phyloP scores from a whole-genome alignment of 2,329 filamentous ascomycete genomes.

The Ophiocordyceps camponoti-leonardi region DNA sequence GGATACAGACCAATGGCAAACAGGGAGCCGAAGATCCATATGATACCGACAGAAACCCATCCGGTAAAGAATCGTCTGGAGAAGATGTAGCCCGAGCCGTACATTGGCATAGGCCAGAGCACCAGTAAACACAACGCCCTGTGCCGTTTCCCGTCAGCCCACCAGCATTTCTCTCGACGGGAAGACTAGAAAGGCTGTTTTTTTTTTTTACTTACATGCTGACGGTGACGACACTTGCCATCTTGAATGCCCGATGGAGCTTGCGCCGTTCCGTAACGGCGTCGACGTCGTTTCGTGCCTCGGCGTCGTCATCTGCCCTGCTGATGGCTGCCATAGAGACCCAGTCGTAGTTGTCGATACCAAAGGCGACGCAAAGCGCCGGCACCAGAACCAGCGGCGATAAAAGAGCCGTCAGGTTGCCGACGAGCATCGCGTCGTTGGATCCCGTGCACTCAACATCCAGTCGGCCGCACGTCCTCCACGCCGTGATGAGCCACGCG shows the following conservation, averaged over 20 bases:
- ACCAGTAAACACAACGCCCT: conserved; percentile 53
- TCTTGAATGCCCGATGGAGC: conserved; percentile 34
- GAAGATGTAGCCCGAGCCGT: conserved; percentile 57
- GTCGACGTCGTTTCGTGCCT: conserved; percentile 9
- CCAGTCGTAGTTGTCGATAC: conserved; percentile 66
- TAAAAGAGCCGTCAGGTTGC: conserved; percentile 69
- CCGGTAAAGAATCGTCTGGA: conserved; percentile 48
- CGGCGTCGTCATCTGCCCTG: conserved; percentile 47
- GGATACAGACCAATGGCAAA: conserved; percentile 68
- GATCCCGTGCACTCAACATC: conserved; percentile 60
- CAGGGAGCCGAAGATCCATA: conserved; percentile 56
- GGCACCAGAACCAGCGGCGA: conserved; percentile 62
- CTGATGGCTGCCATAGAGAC: conserved; percentile 65
- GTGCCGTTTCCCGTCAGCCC: neutral
- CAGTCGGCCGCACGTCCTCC: conserved; percentile 49
- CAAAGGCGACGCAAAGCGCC: conserved; percentile 46
- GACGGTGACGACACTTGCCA: conserved; percentile 19
- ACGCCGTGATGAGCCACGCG: conserved; percentile 61
- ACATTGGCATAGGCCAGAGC: conserved; percentile 88
- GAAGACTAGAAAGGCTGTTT: neutral
- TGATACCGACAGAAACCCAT: conserved; percentile 52
- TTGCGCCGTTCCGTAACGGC: conserved; percentile 29
- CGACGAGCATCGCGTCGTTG: conserved; percentile 75
- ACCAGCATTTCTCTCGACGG: neutral
- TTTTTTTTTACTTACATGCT: conserved; percentile 11